Evolutionary conservation across 495 filamentous ascomycete genomes (phyloP), one percentile per base, ranked within the genome.

Genomic region (Neurospora cerealis): DNA sequence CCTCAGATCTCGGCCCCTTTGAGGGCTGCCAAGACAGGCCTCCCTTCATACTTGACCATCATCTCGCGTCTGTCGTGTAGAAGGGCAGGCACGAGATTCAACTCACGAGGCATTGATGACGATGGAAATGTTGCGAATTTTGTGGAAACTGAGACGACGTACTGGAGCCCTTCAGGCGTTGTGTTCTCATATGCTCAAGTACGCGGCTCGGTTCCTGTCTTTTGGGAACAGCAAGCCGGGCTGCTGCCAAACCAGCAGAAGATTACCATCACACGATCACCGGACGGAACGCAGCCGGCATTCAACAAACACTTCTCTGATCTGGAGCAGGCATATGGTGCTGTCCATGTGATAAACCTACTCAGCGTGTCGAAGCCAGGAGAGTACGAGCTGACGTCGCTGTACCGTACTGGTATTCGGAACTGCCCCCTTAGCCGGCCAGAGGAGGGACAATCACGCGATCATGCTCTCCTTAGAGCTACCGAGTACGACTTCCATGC

Each of bases 401-500:
- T 91, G 70, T 98, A 94, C 79, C 88, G 89, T n/a, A 83, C 90
- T 66, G 94, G 96, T 73, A 87, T 97, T 70, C 83, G 81, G 54
- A 87, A 88, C 75, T 96, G 91, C 76, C 86, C 89, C 2, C 80
- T 96, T 4, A 90, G 88, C 74, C 83, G 86, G 69, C 76, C 79
- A 34, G 85, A 74, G 10, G 83, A 83, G 34, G 78, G 81, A 76
- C 73, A 78, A 39, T 83, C 84, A n/a, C 80, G 84, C n/a, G 91
- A 91, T 41, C 89, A 90, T 77, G 87, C 91, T 70, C 84, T 98
- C 39, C 81, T 97, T 37, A 87, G 88, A 74, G 86, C 90, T 69
- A 97, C 95, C 11, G 91, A 95, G 76, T 98, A 93, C 77, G 95
- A 99, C 82, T 98, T 98, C 73, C 93, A 97, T 79, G 95, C 94